Conservation (phyloP, 768 basidiomycete genomes). For the Boletus eberwhitei region DNA sequence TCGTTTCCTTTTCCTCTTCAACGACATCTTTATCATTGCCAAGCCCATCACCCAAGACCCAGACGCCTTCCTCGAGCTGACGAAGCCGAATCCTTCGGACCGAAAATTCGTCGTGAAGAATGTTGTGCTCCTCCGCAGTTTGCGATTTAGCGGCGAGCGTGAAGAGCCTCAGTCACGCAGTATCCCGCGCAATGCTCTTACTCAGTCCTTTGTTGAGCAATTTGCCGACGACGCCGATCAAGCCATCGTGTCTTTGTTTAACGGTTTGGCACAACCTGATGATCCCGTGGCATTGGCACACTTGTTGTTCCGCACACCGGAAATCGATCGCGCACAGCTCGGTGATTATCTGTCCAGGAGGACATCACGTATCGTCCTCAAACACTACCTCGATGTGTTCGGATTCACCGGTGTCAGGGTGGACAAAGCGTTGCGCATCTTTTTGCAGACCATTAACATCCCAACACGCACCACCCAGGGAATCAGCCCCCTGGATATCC, state of each 20-base stretch:
- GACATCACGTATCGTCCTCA: constrained; percentile 71
- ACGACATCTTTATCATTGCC: constrained; percentile 87
- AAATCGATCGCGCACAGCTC: constrained; percentile 77
- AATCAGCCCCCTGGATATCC: constrained; percentile 42
- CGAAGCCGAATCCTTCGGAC: constrained; percentile 57
- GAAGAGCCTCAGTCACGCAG: constrained; percentile 52
- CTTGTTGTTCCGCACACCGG: constrained; percentile 74
- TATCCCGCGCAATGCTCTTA: constrained; percentile 54
- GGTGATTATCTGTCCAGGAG: constrained; percentile 81
- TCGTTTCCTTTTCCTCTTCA: constrained; percentile 96
- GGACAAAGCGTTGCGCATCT: constrained; percentile 86
- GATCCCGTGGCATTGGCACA: constrained; percentile 77
- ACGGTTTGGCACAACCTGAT: constrained; percentile 54
- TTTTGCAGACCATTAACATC: constrained; percentile 79
- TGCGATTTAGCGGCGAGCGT: constrained; percentile 69
- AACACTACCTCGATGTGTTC: constrained; percentile 85
- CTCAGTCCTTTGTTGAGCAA: constrained; percentile 71
- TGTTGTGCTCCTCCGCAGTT: constrained; percentile 71
- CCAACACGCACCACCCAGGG: constrained; percentile 41
- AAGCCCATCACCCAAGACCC: constrained; percentile 79
- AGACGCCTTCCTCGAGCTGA: constrained; percentile 56
- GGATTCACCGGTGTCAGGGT: constrained; percentile 79
- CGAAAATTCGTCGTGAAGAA: constrained; percentile 87
- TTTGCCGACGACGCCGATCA: constrained; percentile 79
- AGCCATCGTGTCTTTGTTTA: constrained; percentile 69